Evolutionary conservation across 176 grass and related monocot species (phyloP).

Genomic region (Cenchrus fungigraminus): DNA sequence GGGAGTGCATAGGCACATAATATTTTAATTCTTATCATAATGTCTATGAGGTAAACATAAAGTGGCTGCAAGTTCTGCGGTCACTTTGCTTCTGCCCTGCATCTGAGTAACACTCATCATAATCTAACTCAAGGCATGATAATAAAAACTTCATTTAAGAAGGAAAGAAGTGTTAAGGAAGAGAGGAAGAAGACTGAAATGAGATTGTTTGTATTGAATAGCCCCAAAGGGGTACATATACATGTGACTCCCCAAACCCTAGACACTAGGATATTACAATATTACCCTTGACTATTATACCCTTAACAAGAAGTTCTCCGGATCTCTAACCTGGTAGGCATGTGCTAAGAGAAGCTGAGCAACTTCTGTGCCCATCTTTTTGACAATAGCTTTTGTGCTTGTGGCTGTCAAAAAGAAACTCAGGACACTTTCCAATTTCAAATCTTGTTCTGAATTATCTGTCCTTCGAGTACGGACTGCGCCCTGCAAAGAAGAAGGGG

Average conservation of each 20-base stretch:
- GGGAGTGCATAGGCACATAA: slow-evolving; percentile 9
- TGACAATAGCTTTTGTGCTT: slow-evolving; percentile 64
- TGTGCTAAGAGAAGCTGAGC: slow-evolving; percentile 77
- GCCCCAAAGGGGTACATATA: too few relatives aligned
- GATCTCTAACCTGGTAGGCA: slow-evolving; percentile 75
- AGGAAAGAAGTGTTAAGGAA: not conserved
- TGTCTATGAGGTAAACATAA: not conserved
- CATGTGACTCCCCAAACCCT: too few relatives aligned
- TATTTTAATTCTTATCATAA: slow-evolving; percentile 15
- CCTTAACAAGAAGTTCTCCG: not conserved
- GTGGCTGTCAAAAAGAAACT: slow-evolving; percentile 60
- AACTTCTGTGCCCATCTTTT: slow-evolving; percentile 71
- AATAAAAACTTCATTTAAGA: not conserved
- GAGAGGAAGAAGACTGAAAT: too few relatives aligned
- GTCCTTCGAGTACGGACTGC: slow-evolving; percentile 68
- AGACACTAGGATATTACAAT: too few relatives aligned
- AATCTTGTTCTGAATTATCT: slow-evolving; percentile 60
- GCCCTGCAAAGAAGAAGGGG: slow-evolving; percentile 48
- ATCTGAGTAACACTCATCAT: not conserved
- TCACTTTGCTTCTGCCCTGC: slow-evolving; percentile 6
- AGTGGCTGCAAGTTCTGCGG: slow-evolving; percentile 12
- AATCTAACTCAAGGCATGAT: slow-evolving; percentile 17
- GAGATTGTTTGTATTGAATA: too few relatives aligned
- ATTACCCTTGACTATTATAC: too few relatives aligned
- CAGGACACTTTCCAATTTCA: slow-evolving; percentile 64